Evolutionary conservation across 495 filamentous ascomycete species (phyloP).

Genomic region (Bombardia bombarda): DNA sequence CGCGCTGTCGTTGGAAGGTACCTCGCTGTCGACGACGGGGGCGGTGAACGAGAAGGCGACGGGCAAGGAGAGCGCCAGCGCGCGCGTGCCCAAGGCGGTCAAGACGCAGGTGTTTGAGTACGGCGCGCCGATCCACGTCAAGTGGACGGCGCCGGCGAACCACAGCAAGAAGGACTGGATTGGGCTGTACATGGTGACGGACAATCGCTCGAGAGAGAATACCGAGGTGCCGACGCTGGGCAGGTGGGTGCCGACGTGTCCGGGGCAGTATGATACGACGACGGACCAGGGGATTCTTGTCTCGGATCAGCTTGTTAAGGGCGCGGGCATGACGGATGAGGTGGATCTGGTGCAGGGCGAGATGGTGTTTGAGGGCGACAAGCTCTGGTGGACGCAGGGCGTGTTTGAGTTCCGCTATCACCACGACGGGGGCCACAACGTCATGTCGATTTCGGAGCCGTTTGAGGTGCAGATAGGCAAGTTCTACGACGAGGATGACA

Average conservation of each 20-base stretch:
- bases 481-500: slow-evolving; percentile 68
- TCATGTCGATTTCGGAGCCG: slow-evolving; percentile 91
- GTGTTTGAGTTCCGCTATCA: slow-evolving; percentile 97
- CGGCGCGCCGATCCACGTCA: slow-evolving; percentile 81
- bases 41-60: slow-evolving; percentile 45
- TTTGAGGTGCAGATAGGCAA: slow-evolving; percentile 81
- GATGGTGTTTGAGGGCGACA: slow-evolving; percentile 83
- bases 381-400: slow-evolving; percentile 93
- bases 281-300: slow-evolving; percentile 73
- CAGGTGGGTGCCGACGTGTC: slow-evolving; percentile 77
- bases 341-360: slow-evolving; percentile 59
- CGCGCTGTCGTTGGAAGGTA: slow-evolving; percentile 63
- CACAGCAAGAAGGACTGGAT: slow-evolving; percentile 95
- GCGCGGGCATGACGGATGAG: slow-evolving; percentile 42
- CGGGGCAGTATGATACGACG: slow-evolving; percentile 67
- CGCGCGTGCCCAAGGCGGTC: slow-evolving; percentile 40
- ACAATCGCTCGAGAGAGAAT: slow-evolving; percentile 77
- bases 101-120: slow-evolving; percentile 79
- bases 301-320: slow-evolving; percentile 47
- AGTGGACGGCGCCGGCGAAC: slow-evolving; percentile 85
- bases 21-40: slow-evolving; percentile 41
- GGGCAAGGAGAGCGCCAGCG: slow-evolving; percentile 38
- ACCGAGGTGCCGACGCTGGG: slow-evolving; percentile 81
- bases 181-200: slow-evolving; percentile 86
- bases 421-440: slow-evolving; percentile 86